Conservation (phyloP, 768 basidiomycete species). For the Chlorophyllum brunneum region DNA sequence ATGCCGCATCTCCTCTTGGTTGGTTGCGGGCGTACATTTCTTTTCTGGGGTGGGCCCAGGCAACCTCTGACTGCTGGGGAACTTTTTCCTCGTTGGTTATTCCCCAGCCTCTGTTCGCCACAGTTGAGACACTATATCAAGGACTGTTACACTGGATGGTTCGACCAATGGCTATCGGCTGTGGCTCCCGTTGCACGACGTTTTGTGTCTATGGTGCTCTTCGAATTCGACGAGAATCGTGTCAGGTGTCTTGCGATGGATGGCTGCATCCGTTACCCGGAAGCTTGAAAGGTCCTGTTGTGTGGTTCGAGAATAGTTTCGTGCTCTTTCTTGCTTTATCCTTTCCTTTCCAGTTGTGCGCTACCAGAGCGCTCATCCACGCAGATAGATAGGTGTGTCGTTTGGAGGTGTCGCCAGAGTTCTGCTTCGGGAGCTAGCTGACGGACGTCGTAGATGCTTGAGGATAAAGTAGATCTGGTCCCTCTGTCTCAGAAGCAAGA, state of each 20-base stretch:
- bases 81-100: neutral
- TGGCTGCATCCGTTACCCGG: slow-evolving; percentile 12
- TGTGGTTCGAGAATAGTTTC: neutral
- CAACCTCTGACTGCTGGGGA: too few relatives aligned
- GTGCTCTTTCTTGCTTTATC: neutral
- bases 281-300: slow-evolving; percentile 2
- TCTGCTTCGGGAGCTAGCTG: neutral
- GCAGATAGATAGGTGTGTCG: neutral
- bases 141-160: neutral
- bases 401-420: neutral
- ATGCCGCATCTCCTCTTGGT: too few relatives aligned
- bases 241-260: slow-evolving; percentile 13
- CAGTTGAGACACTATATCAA: neutral
- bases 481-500: neutral
- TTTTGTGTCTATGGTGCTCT: neutral
- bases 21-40: too few relatives aligned
- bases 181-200: slow-evolving; percentile 9
- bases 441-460: neutral
- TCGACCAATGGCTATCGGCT: slow-evolving; percentile 10
- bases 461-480: neutral
- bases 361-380: neutral
- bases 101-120: neutral
- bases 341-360: neutral
- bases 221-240: slow-evolving; percentile 10
- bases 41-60: too few relatives aligned